Conservation (phyloP, 148 eudicot species). For the Rhododendron simsii region DNA sequence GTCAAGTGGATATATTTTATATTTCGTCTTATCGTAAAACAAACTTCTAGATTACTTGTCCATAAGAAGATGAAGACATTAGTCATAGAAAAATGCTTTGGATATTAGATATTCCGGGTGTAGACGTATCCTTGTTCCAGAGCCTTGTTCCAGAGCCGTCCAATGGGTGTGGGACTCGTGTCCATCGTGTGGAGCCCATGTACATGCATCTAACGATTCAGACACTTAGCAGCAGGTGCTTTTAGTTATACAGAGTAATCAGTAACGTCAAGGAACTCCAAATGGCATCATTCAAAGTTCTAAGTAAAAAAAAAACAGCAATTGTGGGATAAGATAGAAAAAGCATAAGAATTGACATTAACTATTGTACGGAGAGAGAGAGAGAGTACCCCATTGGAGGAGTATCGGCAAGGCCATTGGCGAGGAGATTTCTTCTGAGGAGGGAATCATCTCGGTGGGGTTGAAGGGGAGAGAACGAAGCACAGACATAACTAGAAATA, state of each 20-base stretch:
- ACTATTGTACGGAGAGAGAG: neutral
- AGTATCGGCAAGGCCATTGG: conserved; percentile 41
- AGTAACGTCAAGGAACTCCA: neutral
- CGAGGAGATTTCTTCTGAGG: conserved; percentile 28
- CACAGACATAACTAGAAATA: neutral
- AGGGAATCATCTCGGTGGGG: neutral
- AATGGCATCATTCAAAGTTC: neutral
- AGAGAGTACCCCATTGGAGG: conserved; percentile 47
- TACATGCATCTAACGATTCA: neutral
- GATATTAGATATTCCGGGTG: neutral
- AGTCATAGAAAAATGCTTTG: neutral
- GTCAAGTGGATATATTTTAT: neutral
- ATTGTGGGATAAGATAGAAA: neutral
- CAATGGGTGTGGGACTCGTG: neutral
- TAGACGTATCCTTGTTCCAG: no score
- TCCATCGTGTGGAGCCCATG: neutral
- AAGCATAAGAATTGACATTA: neutral
- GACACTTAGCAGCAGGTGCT: neutral
- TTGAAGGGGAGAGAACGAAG: neutral
- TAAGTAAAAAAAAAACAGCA: neutral
- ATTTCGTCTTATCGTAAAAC: neutral
- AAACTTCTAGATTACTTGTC: neutral
- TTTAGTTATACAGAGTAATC: neutral
- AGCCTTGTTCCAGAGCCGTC: neutral
- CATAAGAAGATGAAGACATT: neutral